These are phyloP conservation scores for Epithele typhae DNA, from an alignment of 768 basidiomycete genomes.

Conservation along the genomic window DNA sequence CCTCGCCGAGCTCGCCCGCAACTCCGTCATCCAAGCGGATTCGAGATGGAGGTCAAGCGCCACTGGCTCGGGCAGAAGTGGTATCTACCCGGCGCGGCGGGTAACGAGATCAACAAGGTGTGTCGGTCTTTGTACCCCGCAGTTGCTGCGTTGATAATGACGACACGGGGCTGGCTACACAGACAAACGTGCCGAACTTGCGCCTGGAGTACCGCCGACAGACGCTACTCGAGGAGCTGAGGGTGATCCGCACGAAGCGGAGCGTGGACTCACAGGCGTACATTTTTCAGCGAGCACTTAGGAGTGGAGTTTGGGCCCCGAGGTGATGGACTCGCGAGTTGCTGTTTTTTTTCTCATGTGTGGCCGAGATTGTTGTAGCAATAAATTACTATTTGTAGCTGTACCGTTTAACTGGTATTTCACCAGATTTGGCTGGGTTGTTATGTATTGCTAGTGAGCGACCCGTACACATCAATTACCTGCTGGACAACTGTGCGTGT, in stretches of 20 bases:
- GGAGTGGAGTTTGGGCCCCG: too few species aligned
- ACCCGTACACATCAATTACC: too few species aligned
- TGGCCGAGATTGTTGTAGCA: too few species aligned
- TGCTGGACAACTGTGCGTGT: too few species aligned
- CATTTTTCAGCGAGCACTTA: slow-evolving; percentile 3
- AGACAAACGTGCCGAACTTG: slow-evolving; percentile 97
- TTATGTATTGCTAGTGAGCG: too few species aligned
- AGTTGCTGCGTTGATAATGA: not conserved
- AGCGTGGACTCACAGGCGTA: slow-evolving; percentile 12
- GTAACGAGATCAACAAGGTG: slow-evolving; percentile 96
- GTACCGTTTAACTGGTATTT: too few species aligned
- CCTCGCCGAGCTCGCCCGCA: slow-evolving; percentile 95
- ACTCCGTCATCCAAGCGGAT: slow-evolving; percentile 96
- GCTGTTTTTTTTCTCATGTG: too few species aligned
- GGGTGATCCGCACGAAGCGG: slow-evolving; percentile 14
- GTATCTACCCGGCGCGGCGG: slow-evolving; percentile 89
- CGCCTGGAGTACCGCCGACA: slow-evolving; percentile 88
- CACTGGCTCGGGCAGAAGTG: slow-evolving; percentile 93
- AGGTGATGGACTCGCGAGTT: too few species aligned
- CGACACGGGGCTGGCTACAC: not conserved
- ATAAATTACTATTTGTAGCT: too few species aligned
- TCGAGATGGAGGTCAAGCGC: slow-evolving; percentile 97
- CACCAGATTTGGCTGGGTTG: too few species aligned
- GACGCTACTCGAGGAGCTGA: slow-evolving; percentile 81
- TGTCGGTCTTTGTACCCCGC: too few species aligned